Evolutionary conservation across 2,329 filamentous ascomycete genomes (phyloP), one percentile per base, ranked within the genome.

Genomic region (Paracoccidioides brasiliensis): DNA sequence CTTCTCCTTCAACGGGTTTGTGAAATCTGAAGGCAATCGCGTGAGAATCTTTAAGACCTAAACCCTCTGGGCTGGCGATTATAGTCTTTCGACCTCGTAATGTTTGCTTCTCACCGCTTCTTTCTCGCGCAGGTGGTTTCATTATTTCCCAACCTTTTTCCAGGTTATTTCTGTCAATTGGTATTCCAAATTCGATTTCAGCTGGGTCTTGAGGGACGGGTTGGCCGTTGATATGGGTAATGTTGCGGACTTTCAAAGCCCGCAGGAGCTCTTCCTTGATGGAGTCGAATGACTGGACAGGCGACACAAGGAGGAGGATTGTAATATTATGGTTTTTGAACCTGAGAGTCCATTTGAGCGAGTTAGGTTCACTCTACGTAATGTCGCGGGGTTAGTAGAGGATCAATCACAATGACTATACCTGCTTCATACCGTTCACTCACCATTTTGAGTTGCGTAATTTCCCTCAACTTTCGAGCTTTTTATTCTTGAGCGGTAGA

Each of bases 271-370:
- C 76, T 15, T 74, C 62, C 56, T 81, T 81, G 57, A 86, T 72
- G 1, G 74, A 69, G 14, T 74, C 70, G 64, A 88, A 80, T 9
- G 81, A 69, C 42, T 78, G 76, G 12, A 78, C 71, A 4, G 81
- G 72, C 42, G 81, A 77, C 48, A 85, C 76, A 59, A 86, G 83
- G 56, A 90, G 75, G 63, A 86, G 80, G 60, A 89, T 76, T 3
- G 85, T 90, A 63, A 83, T 80, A 56, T 81, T 80, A 65, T 85
- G 82, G 67, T 86, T 79, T 69, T 88, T 89, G 72, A 90, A 82
- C 57, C 83, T 79, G 55, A 90, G 72, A 8, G 85, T 87, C 63
- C 80, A 76, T 61, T 78, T 74, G n/a, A 76, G 71, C 46, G 81
- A 76, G 50, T 67, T 64, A 33, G 62, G 51, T 44, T 54, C 52